Conservation (phyloP, 2,329 filamentous ascomycete species). For the Sporothrix variecibatus region DNA sequence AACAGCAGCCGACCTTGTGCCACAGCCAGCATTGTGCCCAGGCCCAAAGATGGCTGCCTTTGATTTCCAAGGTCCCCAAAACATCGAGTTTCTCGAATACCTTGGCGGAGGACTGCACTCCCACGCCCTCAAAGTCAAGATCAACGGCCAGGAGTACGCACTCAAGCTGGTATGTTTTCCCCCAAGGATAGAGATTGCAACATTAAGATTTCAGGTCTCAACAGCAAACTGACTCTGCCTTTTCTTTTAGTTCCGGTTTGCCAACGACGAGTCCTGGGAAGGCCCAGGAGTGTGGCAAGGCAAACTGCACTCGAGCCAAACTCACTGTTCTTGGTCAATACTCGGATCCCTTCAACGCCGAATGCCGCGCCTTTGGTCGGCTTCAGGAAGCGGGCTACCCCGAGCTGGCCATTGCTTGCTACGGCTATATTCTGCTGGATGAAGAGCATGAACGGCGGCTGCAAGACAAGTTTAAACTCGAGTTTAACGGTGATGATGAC, state of each 20-base stretch:
- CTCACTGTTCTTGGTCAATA: conserved; percentile 18
- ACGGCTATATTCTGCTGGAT: conserved; percentile 36
- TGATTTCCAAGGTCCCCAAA: conserved; percentile 28
- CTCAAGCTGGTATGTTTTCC: conserved; percentile 4
- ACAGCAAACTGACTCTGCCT: background rate
- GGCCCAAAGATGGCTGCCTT: conserved; percentile 11
- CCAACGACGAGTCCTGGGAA: conserved; percentile 29
- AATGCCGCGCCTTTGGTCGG: conserved; percentile 37
- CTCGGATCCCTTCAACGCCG: conserved; percentile 34
- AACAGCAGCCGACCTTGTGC: background rate
- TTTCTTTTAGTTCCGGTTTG: background rate
- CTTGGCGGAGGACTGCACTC: conserved; percentile 29
- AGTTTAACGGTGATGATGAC: background rate
- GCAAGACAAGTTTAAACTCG: background rate
- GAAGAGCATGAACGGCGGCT: conserved; percentile 24
- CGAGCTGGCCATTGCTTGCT: conserved; percentile 34
- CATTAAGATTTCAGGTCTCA: background rate
- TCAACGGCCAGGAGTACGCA: conserved; percentile 22
- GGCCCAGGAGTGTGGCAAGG: background rate
- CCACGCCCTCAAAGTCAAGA: conserved; percentile 31
- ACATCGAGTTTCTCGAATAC: conserved; percentile 33
- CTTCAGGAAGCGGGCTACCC: conserved; percentile 34
- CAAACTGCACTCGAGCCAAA: conserved; percentile 21
- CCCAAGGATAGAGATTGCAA: background rate
- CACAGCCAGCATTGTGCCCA: background rate